phyloP scores from a whole-genome alignment of 2,329 filamentous ascomycete genomes.

The Colletotrichum tamarilloi region DNA sequence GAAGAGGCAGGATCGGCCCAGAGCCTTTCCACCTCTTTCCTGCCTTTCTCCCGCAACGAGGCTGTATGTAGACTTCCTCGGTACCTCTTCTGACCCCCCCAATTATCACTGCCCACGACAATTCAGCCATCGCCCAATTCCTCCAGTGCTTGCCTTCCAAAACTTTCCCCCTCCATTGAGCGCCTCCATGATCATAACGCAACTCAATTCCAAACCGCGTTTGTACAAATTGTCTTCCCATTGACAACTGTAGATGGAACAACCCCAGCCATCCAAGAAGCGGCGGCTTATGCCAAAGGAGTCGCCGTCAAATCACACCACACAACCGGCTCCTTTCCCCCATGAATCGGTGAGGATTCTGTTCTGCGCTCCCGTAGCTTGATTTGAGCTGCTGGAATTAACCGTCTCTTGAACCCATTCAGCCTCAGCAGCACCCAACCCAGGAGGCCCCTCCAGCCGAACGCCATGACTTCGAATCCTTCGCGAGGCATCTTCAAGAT shows the following conservation, averaged over 20 bases:
- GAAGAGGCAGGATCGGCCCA: neutral
- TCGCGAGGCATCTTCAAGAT: conserved; percentile 75
- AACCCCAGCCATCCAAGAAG: conserved; percentile 37
- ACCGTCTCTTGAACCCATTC: conserved; percentile 27
- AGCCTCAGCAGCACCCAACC: conserved; percentile 48
- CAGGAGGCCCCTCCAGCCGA: conserved; percentile 57
- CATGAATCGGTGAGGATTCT: conserved; percentile 33
- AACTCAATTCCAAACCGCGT: neutral
- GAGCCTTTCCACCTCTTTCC: neutral
- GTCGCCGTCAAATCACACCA: conserved; percentile 16
- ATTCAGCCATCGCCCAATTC: neutral
- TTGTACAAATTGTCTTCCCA: conserved; percentile 4
- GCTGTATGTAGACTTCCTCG: neutral
- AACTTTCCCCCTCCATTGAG: neutral
- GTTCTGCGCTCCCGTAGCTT: conserved; percentile 28
- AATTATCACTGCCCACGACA: neutral
- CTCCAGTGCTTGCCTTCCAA: neutral
- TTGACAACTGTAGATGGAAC: conserved; percentile 36
- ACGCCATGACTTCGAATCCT: conserved; percentile 73
- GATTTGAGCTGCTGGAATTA: conserved; percentile 18
- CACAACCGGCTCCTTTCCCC: conserved; percentile 31
- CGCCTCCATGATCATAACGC: conserved; percentile 7
- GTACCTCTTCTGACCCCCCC: neutral
- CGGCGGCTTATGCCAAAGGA: conserved; percentile 35
- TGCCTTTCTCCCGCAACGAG: conserved; percentile 1